phyloP scores from a whole-genome alignment of 257 asterid genomes.

The Solanum microdontum region DNA sequence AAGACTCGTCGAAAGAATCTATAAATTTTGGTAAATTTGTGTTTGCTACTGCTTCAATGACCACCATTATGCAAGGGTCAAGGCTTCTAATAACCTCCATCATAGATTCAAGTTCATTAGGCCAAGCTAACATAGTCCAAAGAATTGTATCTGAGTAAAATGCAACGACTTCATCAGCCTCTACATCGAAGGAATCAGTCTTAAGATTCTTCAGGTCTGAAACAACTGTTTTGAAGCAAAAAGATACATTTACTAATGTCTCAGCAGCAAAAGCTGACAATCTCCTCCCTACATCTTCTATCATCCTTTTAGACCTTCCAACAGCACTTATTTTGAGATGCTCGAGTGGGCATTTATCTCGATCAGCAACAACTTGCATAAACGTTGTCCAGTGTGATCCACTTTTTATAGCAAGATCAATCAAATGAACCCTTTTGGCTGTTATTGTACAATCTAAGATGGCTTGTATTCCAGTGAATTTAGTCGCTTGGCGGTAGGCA shows the following conservation, averaged over 20 bases:
- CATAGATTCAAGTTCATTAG: slow-evolving; percentile 8
- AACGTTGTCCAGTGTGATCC: slow-evolving; percentile 33
- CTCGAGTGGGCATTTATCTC: slow-evolving; percentile 15
- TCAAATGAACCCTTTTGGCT: slow-evolving; percentile 26
- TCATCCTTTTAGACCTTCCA: slow-evolving; percentile 3
- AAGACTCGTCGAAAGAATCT: slow-evolving; percentile 14
- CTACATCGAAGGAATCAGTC: not conserved
- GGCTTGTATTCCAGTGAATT: slow-evolving; percentile 29
- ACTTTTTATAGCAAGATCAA: slow-evolving; percentile 21
- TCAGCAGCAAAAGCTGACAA: slow-evolving; percentile 20
- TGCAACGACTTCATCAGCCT: slow-evolving; percentile 18
- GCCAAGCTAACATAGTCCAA: slow-evolving; percentile 7
- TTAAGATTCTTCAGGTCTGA: slow-evolving; percentile 3
- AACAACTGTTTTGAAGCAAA: slow-evolving; percentile 6
- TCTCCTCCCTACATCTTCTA: slow-evolving; percentile 24
- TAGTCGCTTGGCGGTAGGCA: slow-evolving; percentile 15
- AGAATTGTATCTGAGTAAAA: slow-evolving; percentile 11
- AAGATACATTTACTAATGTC: slow-evolving; percentile 3
- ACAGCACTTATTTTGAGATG: slow-evolving; percentile 34
- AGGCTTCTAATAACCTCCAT: slow-evolving; percentile 11
- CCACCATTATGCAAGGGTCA: slow-evolving; percentile 24
- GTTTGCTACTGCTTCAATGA: slow-evolving; percentile 15
- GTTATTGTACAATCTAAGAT: slow-evolving; percentile 21
- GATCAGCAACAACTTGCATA: slow-evolving; percentile 26
- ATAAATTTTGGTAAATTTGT: not conserved